phyloP scores from a whole-genome alignment of 2,329 filamentous ascomycete species.

The Sarocladium strictum region DNA sequence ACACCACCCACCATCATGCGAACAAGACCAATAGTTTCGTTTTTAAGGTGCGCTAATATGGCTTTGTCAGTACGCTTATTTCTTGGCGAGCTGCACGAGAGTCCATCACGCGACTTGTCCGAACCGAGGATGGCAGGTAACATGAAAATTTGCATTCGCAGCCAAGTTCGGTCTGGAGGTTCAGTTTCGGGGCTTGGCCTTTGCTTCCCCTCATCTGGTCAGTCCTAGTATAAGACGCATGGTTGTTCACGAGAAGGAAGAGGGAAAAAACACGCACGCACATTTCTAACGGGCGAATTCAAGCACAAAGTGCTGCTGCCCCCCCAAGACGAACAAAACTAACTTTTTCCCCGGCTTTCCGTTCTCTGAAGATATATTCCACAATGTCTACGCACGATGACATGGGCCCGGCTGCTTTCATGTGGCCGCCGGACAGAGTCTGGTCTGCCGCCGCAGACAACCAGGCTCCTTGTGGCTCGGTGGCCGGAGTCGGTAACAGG shows the following conservation, averaged over 20 bases:
- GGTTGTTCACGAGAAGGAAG: neutral
- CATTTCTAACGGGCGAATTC: no score
- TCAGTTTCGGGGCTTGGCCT: no score
- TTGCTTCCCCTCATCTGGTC: no score
- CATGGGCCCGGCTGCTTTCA: constrained; percentile 51
- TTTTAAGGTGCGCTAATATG: neutral
- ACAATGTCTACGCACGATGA: constrained; percentile 15
- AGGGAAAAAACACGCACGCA: no score
- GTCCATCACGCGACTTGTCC: constrained; percentile 1
- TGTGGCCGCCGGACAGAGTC: constrained; percentile 53
- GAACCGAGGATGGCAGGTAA: neutral
- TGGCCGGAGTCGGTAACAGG: constrained; percentile 38
- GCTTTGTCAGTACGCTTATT: neutral
- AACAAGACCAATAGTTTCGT: neutral
- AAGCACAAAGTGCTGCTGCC: neutral
- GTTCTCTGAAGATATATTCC: no score
- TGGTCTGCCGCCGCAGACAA: constrained; percentile 52
- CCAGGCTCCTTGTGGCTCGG: constrained; percentile 50
- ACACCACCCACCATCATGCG: constrained; percentile 4
- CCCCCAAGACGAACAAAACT: no score
- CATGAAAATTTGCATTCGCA: neutral
- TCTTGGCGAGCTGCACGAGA: neutral
- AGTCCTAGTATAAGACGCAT: constrained; percentile 4
- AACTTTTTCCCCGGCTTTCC: no score
- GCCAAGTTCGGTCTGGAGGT: no score